Evolutionary conservation across 2,329 filamentous ascomycete species (phyloP).

Genomic region (Diaporthe ampelina): DNA sequence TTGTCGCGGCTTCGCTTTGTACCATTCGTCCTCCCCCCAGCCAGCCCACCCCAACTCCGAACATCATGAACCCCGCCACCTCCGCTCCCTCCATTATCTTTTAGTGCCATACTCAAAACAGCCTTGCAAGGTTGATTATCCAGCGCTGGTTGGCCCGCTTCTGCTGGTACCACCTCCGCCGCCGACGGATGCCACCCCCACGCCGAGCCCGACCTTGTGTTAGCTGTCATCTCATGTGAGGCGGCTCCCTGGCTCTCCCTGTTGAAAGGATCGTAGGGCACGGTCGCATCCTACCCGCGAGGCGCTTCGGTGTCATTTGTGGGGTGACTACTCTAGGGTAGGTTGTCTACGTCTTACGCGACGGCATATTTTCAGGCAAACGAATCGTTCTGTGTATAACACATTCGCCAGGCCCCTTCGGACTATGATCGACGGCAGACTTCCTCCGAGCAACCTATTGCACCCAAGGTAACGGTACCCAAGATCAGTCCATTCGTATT

Average conservation of each 20-base stretch:
- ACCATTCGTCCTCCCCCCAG: neutral
- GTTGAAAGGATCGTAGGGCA: neutral
- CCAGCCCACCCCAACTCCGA: slow-evolving; percentile 19
- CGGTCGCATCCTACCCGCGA: neutral
- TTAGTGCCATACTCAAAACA: neutral
- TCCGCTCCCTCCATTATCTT: slow-evolving; percentile 26
- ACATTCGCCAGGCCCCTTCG: slow-evolving; percentile 15
- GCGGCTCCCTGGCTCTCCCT: neutral
- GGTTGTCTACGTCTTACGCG: neutral
- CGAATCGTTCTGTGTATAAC: slow-evolving; percentile 9
- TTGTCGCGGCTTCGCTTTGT: slow-evolving; percentile 1
- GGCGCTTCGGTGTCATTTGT: slow-evolving; percentile 8
- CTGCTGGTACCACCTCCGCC: slow-evolving; percentile 34
- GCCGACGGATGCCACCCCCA: slow-evolving; percentile 35
- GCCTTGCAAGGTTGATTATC: neutral
- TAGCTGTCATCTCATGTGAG: slow-evolving; percentile 24
- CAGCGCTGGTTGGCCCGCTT: slow-evolving; percentile 32
- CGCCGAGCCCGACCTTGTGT: slow-evolving; percentile 13
- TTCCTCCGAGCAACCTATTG: slow-evolving; percentile 6
- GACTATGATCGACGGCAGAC: slow-evolving; percentile 6
- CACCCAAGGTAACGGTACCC: slow-evolving; percentile 14
- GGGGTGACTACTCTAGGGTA: neutral
- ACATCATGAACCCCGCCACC: slow-evolving; percentile 22
- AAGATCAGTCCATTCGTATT: neutral
- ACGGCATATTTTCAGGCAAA: neutral